Base-by-base conservation (phyloP, 1,284 basidiomycete species). In the Testicularia cyperi region DNA sequence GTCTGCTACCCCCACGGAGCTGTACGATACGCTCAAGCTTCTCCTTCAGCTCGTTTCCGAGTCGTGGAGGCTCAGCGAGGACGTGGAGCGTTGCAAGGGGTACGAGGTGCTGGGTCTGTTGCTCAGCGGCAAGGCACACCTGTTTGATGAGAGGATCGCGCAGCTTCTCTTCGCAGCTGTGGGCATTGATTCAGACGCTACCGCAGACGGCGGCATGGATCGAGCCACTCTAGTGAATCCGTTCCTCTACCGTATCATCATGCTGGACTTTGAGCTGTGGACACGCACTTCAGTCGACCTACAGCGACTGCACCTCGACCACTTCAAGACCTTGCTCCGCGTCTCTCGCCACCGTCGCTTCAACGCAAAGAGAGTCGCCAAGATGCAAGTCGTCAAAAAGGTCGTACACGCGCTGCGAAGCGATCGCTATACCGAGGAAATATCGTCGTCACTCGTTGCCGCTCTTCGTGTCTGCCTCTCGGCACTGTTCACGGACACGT, bases 201-300 rank as follows among this genome's bases (percentile, higher is more conserved):
- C 28, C 6, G 38, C 44, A 10, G 15, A 16, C 9, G 15, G 90
- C 0, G 87, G 86, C 0, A 22, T n/a, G n/a, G 44, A 46, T 7
- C 35, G n/a, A 3, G 44, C 91, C 1, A 34, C 47, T 13, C 82
- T 96, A 21, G 83, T 85, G 38, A 95, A 95, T 64, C 81, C 85
- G 2, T 81, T 87, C 1, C 89, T 89, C 2, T 95, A 94, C 71
- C 83, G 84, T 33, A 82, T 86, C 2, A 82, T 96, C 31, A 87
- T 89, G 0, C 83, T 96, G 3, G 90, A 95, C 70, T 89, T 95
- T 64, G 86, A 90, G 49, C 83, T 96, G 6, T 97, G 92, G 92
- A 83, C 88, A 0, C 82, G 79, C 20, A 85, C 88, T 0, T 79
- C 80, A 1, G 69, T 78, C 4, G 85, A 86, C 28, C 85, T 96